Percentiles rank a stretch among this genome's conserved stretches.
These are phyloP conservation scores for Omphalotus guepiniiformis DNA, from an alignment of 768 basidiomycete genomes.

Conservation along the genomic window DNA sequence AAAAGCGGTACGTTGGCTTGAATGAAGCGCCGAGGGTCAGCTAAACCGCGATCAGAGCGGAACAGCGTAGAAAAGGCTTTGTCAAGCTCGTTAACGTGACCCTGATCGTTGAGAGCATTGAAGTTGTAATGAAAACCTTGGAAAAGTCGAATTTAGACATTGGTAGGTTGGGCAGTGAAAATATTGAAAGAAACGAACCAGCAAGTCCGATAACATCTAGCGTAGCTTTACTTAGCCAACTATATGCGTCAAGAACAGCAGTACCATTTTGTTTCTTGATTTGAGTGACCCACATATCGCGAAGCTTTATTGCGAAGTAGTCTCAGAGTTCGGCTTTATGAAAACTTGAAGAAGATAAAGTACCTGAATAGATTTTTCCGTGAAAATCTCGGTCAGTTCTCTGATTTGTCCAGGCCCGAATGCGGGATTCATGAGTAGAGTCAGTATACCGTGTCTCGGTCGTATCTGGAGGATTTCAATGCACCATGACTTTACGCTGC, in stretches of 20 bases:
- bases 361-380: conserved; percentile 52
- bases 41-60: conserved; percentile 29
- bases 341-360: background rate
- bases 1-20: conserved; percentile 32
- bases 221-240: conserved; percentile 64
- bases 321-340: background rate
- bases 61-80: conserved; percentile 51
- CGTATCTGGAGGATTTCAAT: background rate
- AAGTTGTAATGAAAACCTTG: conserved; percentile 32
- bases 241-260: conserved; percentile 50
- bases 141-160: conserved; percentile 9
- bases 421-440: conserved; percentile 51
- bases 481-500: conserved; percentile 44
- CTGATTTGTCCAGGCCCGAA: conserved; percentile 60
- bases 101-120: conserved; percentile 22
- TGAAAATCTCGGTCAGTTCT: conserved; percentile 51
- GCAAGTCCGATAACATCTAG: conserved; percentile 75
- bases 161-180: conserved; percentile 20
- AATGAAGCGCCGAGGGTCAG: conserved; percentile 29
- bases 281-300: conserved; percentile 42
- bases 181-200: conserved; percentile 45
- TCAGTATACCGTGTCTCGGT: background rate
- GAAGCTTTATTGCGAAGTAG: conserved; percentile 29
- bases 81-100: conserved; percentile 44
- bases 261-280: conserved; percentile 23